A percentile compares a stretch with the other conserved stretches of the same genome.
phyloP scores from a whole-genome alignment of 2,329 filamentous ascomycete species.

The Hirsutella thompsonii region DNA sequence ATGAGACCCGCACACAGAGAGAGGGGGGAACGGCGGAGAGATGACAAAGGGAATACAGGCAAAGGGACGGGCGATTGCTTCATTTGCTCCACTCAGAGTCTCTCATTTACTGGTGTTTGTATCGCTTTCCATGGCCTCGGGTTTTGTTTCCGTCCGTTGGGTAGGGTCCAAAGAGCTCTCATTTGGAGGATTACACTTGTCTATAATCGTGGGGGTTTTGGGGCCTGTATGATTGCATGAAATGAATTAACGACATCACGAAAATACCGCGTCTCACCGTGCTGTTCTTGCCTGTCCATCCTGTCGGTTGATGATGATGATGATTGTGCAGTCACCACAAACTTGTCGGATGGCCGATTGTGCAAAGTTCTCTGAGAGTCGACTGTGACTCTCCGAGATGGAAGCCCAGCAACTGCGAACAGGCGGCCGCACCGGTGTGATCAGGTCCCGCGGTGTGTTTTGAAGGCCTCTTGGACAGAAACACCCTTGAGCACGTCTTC shows the following conservation, averaged over 20 bases:
- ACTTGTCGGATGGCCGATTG: too few relatives aligned
- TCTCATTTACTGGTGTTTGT: too few relatives aligned
- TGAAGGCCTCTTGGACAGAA: conserved; percentile 54
- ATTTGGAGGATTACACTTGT: conserved; percentile 11
- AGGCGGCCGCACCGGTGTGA: too few relatives aligned
- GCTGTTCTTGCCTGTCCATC: not conserved
- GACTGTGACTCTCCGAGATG: too few relatives aligned
- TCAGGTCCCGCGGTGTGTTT: conserved; percentile 32
- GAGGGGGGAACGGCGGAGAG: too few relatives aligned
- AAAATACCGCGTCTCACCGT: not conserved
- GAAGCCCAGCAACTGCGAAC: not conserved
- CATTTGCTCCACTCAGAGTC: not conserved
- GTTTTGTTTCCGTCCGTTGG: conserved; percentile 4
- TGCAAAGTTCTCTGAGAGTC: too few relatives aligned
- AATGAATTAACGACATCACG: conserved; percentile 25
- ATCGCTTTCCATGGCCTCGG: conserved; percentile 1
- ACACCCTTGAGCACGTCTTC: conserved; percentile 50
- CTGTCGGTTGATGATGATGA: too few relatives aligned
- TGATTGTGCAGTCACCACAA: too few relatives aligned
- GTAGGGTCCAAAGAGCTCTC: conserved; percentile 6
- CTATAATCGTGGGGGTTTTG: conserved; percentile 10
- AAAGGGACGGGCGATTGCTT: not conserved
- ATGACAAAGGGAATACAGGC: too few relatives aligned
- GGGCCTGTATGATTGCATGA: conserved; percentile 21
- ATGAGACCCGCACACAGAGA: too few relatives aligned